Evolutionary conservation across 768 basidiomycete genomes (phyloP).

Genomic region (Chalciporus piperatus): DNA sequence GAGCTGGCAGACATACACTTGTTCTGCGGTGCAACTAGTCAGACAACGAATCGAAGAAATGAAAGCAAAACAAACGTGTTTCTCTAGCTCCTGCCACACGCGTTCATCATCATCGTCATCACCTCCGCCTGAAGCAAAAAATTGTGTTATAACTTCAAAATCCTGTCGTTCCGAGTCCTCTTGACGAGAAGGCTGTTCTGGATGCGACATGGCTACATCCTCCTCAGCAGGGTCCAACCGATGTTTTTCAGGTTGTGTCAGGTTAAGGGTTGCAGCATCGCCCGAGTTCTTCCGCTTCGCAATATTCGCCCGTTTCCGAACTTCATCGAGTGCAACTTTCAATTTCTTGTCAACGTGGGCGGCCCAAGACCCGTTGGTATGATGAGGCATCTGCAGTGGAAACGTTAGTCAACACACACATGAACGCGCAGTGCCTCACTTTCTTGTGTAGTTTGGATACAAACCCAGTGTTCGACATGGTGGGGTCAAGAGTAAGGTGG

Average conservation of each 20-base stretch:
- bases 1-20: slow-evolving; percentile 39
- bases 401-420: not conserved
- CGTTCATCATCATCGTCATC: slow-evolving; percentile 44
- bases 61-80: slow-evolving; percentile 37
- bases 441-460: slow-evolving; percentile 41
- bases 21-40: slow-evolving; percentile 27
- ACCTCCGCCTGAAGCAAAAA: slow-evolving; percentile 53
- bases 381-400: slow-evolving; percentile 56
- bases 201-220: not conserved
- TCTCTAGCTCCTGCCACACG: slow-evolving; percentile 51
- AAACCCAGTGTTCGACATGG: slow-evolving; percentile 39
- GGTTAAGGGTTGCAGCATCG: not conserved
- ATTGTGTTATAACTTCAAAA: slow-evolving; percentile 49
- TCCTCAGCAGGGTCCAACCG: not conserved
- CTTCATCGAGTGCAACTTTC: slow-evolving; percentile 41
- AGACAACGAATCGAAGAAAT: not conserved
- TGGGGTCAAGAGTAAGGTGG: slow-evolving; percentile 47
- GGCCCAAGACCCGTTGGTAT: slow-evolving; percentile 50
- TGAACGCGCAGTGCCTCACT: slow-evolving; percentile 32
- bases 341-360: slow-evolving; percentile 34
- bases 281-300: slow-evolving; percentile 41
- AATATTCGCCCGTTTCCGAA: slow-evolving; percentile 51
- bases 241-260: not conserved
- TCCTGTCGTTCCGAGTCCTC: slow-evolving; percentile 35
- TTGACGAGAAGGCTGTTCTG: slow-evolving; percentile 1